Evolutionary conservation across 306 rosid species (phyloP).

Genomic region (Corylus americana): DNA sequence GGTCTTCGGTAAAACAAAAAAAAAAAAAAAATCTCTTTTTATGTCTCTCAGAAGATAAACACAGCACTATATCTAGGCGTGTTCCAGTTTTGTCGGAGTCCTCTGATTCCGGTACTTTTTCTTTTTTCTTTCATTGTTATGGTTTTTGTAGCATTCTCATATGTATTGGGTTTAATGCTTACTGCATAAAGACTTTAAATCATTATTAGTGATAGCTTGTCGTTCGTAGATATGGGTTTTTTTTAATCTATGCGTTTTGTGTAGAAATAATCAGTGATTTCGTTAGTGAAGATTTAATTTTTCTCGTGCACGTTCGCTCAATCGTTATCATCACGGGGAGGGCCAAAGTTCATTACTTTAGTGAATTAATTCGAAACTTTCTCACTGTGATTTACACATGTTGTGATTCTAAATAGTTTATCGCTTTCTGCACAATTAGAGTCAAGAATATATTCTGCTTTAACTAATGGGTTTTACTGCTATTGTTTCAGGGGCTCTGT

Average conservation of each 20-base stretch:
- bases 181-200: constrained; percentile 12
- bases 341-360: constrained; percentile 1
- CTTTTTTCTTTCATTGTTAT: background rate
- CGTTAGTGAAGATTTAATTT: background rate
- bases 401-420: background rate
- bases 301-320: constrained; percentile 22
- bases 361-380: constrained; percentile 19
- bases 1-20: background rate
- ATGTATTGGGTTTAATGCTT: background rate
- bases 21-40: no score
- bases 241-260: background rate
- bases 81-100: background rate
- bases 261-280: background rate
- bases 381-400: constrained; percentile 13
- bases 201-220: background rate
- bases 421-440: background rate
- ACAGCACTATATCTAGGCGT: background rate
- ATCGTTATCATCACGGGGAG: background rate
- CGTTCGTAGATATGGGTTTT: background rate
- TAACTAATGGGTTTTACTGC: constrained; percentile 1
- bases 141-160: constrained; percentile 1
- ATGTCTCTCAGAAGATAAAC: background rate
- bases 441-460: constrained; percentile 15
- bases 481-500: constrained; percentile 43
- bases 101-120: background rate